Evolutionary conservation across 2,329 filamentous ascomycete species (phyloP), one percentile per base, ranked within the genome.

Genomic region (Fusarium verrucosum): DNA sequence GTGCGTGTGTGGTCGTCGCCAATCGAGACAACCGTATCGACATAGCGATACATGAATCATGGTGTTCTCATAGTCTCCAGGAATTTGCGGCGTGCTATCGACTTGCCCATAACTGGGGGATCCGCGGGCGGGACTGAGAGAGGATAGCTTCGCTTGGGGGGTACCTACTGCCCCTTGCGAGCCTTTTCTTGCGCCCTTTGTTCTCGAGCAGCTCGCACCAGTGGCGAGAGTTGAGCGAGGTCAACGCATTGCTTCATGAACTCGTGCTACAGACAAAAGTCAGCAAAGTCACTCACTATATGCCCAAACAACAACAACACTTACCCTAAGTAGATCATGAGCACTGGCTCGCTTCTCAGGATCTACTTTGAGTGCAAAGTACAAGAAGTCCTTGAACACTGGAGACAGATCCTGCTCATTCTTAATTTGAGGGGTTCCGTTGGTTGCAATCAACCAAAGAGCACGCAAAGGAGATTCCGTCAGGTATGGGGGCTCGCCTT

Each of bases 331-430:
- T 60, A 99, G 80, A 81, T 98, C 94, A 78, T 97, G 92, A 32
- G 95, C 95, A 74, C 92, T 97, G 35, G 94, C 94, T 78, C 95
- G 85, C 87, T 97, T 97, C 80, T 98, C 95, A 2, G 95, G 94
- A 74, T 98, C 95, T 7, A 99, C 95, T 82, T 96, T 96, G 51
- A 99, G 84, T 7, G 95, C 94, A 77, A 97, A 93, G 72, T 91
- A 89, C 65, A 99, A 81, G 77, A 98, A 99, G 76, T 98, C 94
- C 63, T 88, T 87, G 82, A 99, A 97, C 5, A 94, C 86, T 1
- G 87, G 81, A 10, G 91, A 92, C 46, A 98, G 78, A 43, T 90
- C 89, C 54, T 94, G 87, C 77, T 96, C 92, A 65, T 97, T 93
- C 80, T 98, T 98, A 79, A 99, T 96, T 50, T 89, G 85, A 3